Evolutionary conservation across 805 yeast species (phyloP).

Genomic region (Spathaspora gorwiae): DNA sequence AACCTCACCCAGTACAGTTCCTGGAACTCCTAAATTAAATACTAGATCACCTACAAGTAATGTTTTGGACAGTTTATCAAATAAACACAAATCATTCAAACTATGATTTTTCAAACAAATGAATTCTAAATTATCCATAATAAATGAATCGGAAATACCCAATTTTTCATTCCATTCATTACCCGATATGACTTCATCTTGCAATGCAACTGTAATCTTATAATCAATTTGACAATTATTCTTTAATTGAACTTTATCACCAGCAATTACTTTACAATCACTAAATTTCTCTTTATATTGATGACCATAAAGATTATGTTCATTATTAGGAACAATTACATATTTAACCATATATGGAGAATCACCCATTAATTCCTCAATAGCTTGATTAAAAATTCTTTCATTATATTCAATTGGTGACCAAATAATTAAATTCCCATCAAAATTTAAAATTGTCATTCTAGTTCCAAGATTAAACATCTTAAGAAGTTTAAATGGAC

Average conservation of each 20-base stretch:
- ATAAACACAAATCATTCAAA: slow-evolving; percentile 49
- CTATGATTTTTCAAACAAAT: slow-evolving; percentile 45
- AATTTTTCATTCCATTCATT: slow-evolving; percentile 16
- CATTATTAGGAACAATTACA: slow-evolving; percentile 51
- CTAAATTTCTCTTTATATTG: slow-evolving; percentile 32
- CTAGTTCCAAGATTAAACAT: slow-evolving; percentile 2
- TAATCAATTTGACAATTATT: slow-evolving; percentile 32
- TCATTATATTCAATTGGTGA: slow-evolving; percentile 1
- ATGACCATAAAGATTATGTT: slow-evolving; percentile 55
- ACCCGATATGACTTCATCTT: slow-evolving; percentile 20
- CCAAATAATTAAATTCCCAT: slow-evolving; percentile 1
- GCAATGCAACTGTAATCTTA: slow-evolving; percentile 24
- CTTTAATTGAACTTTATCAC: slow-evolving; percentile 30
- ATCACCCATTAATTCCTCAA: slow-evolving; percentile 20
- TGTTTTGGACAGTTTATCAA: slow-evolving; percentile 39
- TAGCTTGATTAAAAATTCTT: slow-evolving; percentile 13
- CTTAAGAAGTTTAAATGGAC: not conserved
- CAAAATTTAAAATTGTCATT: slow-evolving; percentile 2
- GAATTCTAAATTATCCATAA: slow-evolving; percentile 39
- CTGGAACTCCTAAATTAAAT: slow-evolving; percentile 43
- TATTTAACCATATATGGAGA: slow-evolving; percentile 17
- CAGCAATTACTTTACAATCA: slow-evolving; percentile 36
- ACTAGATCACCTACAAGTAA: slow-evolving; percentile 51
- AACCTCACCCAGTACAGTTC: slow-evolving; percentile 2
- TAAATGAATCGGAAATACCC: slow-evolving; percentile 27